These are phyloP conservation scores for Peniophora sp. DNA, from an alignment of 1,284 basidiomycete species.

Conservation along the genomic window DNA sequence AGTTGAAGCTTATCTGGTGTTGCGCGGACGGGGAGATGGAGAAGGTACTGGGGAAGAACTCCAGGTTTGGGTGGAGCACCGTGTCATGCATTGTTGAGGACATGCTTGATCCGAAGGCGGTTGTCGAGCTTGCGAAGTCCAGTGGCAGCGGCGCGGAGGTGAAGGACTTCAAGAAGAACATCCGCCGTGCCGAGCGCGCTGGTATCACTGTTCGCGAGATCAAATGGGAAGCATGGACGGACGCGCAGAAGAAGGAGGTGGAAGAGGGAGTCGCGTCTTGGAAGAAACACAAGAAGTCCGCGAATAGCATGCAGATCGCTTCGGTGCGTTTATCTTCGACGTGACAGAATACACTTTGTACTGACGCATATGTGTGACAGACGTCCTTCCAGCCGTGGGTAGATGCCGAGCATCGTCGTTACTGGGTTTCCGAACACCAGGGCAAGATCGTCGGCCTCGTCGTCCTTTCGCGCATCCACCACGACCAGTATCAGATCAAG, in stretches of 20 bases:
- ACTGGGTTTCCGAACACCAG: neutral
- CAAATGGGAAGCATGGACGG: conserved; percentile 21
- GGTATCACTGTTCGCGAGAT: conserved; percentile 27
- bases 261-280: conserved; percentile 31
- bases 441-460: conserved; percentile 27
- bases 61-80: conserved; percentile 23
- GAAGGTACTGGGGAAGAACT: conserved; percentile 22
- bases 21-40: conserved; percentile 34
- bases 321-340: conserved; percentile 19
- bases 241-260: conserved; percentile 24
- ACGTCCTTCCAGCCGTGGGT: conserved; percentile 1
- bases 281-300: conserved; percentile 22
- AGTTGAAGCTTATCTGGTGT: conserved; percentile 28
- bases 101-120: conserved; percentile 29
- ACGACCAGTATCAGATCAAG: conserved; percentile 34
- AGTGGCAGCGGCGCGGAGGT: conserved; percentile 23
- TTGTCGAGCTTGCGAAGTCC: conserved; percentile 28
- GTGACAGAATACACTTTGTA: neutral
- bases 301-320: conserved; percentile 27
- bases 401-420: neutral
- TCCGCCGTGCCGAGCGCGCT: conserved; percentile 30
- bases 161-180: conserved; percentile 39
- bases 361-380: conserved; percentile 12
- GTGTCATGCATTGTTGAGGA: conserved; percentile 38
- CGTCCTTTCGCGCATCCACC: conserved; percentile 33